A percentile compares a stretch with the other conserved stretches of the same genome.
Conservation (phyloP, 2,329 filamentous ascomycete genomes). For the Aspergillus neoniger region DNA sequence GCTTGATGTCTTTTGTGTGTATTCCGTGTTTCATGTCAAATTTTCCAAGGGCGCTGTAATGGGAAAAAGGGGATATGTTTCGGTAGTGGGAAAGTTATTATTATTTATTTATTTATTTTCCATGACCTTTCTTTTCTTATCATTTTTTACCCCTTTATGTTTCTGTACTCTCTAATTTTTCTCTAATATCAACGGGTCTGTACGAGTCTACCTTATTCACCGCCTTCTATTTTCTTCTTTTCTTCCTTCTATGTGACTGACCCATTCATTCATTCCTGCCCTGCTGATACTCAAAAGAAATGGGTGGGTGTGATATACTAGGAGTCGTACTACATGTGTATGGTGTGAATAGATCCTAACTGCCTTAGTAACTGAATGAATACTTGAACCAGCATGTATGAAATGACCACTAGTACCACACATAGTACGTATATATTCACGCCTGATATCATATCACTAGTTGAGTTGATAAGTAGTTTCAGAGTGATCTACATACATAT, state of each 20-base stretch:
- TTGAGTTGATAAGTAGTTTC: too few species aligned
- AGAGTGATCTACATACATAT: not conserved
- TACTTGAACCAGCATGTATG: too few species aligned
- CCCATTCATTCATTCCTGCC: not conserved
- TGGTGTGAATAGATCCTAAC: too few species aligned
- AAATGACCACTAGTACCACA: not conserved
- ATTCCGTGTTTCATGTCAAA: constrained; percentile 17
- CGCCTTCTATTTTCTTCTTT: not conserved
- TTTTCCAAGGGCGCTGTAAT: constrained; percentile 43
- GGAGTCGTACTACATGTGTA: too few species aligned
- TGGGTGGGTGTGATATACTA: too few species aligned
- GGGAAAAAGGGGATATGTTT: constrained; percentile 40
- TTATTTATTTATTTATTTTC: constrained; percentile 1
- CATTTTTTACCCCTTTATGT: constrained; percentile 5
- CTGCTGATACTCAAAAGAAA: not conserved
- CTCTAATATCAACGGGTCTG: constrained; percentile 12
- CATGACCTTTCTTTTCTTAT: constrained; percentile 1
- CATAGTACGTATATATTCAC: not conserved
- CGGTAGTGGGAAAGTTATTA: constrained; percentile 35
- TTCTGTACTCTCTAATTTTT: constrained; percentile 1
- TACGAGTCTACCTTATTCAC: too few species aligned
- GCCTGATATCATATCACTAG: too few species aligned
- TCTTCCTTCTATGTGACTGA: not conserved
- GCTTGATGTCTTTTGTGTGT: constrained; percentile 9
- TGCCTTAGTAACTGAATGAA: too few species aligned